A percentile compares a stretch with the other conserved stretches of the same genome.
Conservation (phyloP, 2,329 filamentous ascomycete species). For the Zymoseptoria tritici region DNA sequence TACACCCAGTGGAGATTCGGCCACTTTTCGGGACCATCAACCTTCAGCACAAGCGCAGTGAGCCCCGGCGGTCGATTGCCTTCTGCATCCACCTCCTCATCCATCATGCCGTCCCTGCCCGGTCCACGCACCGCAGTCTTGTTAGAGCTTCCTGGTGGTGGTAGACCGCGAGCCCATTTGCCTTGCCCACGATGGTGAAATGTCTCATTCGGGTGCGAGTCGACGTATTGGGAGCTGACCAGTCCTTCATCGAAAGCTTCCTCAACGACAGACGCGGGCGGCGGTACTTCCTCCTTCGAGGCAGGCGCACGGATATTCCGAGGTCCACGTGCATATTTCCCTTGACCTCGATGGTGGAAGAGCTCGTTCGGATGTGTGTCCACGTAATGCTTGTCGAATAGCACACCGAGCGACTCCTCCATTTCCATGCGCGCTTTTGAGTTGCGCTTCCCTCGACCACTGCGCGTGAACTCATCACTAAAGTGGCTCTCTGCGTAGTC, state of each 20-base stretch:
- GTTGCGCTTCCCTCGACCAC: slow-evolving; percentile 9
- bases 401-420: slow-evolving; percentile 5
- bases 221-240: slow-evolving; percentile 20
- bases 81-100: slow-evolving; percentile 12
- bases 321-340: slow-evolving; percentile 18
- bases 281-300: not conserved
- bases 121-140: slow-evolving; percentile 26
- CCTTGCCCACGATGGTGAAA: slow-evolving; percentile 28
- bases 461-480: slow-evolving; percentile 13
- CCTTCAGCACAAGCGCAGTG: slow-evolving; percentile 21
- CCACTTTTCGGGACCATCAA: slow-evolving; percentile 28
- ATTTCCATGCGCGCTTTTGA: slow-evolving; percentile 6
- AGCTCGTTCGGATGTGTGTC: slow-evolving; percentile 20
- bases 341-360: slow-evolving; percentile 22
- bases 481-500: slow-evolving; percentile 11
- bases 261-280: not conserved
- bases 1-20: slow-evolving; percentile 26
- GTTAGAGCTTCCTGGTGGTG: slow-evolving; percentile 18
- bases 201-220: slow-evolving; percentile 21
- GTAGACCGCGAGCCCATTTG: slow-evolving; percentile 24
- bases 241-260: slow-evolving; percentile 7
- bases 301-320: not conserved
- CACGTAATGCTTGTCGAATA: slow-evolving; percentile 20
- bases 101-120: slow-evolving; percentile 8
- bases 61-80: slow-evolving; percentile 14